Base-by-base conservation (phyloP, 2,329 filamentous ascomycete genomes). In the Fusarium abutilonis region DNA sequence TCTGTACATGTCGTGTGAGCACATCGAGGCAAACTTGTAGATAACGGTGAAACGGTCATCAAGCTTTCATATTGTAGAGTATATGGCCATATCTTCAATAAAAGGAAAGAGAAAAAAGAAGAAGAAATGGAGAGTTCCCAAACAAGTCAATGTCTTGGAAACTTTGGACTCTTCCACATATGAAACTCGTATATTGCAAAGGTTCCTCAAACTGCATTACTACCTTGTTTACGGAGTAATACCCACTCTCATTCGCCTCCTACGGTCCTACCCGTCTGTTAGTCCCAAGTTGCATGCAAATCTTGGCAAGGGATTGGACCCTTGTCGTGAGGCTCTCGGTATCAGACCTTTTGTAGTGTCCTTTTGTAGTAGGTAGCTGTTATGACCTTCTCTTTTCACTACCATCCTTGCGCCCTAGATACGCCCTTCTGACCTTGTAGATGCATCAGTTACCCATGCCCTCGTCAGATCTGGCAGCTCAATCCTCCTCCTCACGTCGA, bases 331-430 rank as follows among this genome's bases (percentile, higher is more conserved):
- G 58, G 40, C 44, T 66, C 53, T 40, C 45, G 54, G 29, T 66
- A 64, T 40, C 45, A 63, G 43, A 14, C 62, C 63, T 42, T 42
- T 60, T 64, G 36, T 19, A 60, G 60, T 44, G 28, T 29, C 62
- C 63, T 42, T 42, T 60, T 64, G 36, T 19, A 60, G 60, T 44
- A 59, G 43, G 60, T 57, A 58, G 48, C 43, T 52, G 40, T 44
- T 40, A 23, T 7, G 42, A 66, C 63, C 63, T 66, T 66, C 63
- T 66, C 43, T 61, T 66, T 66, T 61, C 55, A 54, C 38, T 29
- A 19, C n/a, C 47, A 64, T 57, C 63, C 63, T 60, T 56, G 63
- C 41, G 34, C 48, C 39, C 40, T 17, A 61, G 52, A 53, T 62
- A 58, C 44, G 49, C 40, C 56, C 59, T 63, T 49, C 42, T 48